These are phyloP conservation scores for Populus hybrid DNA, from an alignment of 441 rosid species.

Conservation along the genomic window DNA sequence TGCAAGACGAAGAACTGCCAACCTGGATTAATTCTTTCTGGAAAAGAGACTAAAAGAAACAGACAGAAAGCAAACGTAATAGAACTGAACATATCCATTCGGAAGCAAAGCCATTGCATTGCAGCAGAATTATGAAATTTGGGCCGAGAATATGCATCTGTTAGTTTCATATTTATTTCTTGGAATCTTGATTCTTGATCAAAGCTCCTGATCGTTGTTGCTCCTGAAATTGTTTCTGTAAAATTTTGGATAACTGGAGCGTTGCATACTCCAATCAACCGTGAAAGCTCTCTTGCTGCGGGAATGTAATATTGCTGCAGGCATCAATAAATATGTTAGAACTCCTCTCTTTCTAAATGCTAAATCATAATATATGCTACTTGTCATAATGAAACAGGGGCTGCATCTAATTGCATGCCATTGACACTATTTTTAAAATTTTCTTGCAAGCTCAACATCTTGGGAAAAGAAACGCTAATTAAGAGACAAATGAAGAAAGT, in stretches of 20 bases:
- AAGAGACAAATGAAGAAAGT: background rate
- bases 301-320: slow-evolving; percentile 78
- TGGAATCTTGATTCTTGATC: slow-evolving; percentile 69
- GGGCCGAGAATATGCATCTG: too few species aligned
- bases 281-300: slow-evolving; percentile 73
- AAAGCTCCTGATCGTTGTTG: slow-evolving; percentile 82
- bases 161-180: slow-evolving; percentile 53
- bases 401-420: background rate
- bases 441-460: background rate
- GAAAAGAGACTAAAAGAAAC: slow-evolving; percentile 20
- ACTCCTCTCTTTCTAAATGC: background rate
- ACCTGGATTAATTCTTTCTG: slow-evolving; percentile 81
- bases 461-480: background rate
- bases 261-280: slow-evolving; percentile 75
- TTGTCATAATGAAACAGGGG: background rate
- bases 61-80: too few species aligned
- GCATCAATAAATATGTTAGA: background rate
- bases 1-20: slow-evolving; percentile 4
- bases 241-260: slow-evolving; percentile 90
- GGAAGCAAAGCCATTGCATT: too few species aligned
- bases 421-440: background rate
- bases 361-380: background rate
- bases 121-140: too few species aligned
- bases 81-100: too few species aligned
- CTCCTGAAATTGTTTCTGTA: slow-evolving; percentile 77